Evolutionary conservation across 2,329 filamentous ascomycete genomes (phyloP).

Genomic region (Grosmannia clavigera): DNA sequence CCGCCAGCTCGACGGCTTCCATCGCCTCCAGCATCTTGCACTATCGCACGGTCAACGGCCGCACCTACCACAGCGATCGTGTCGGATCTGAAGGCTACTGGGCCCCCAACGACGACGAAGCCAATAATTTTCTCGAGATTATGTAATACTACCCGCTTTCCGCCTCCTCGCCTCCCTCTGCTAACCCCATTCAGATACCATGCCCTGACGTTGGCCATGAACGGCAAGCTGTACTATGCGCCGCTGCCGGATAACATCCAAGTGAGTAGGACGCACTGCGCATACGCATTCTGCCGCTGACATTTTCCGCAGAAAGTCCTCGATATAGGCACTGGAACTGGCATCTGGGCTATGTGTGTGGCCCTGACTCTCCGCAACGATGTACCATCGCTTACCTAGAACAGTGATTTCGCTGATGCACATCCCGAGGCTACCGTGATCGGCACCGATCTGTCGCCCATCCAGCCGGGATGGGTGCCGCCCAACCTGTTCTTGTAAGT

Average conservation of each 20-base stretch:
- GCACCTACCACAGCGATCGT: slow-evolving; percentile 19
- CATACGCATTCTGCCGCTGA: slow-evolving; percentile 15
- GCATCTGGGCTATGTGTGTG: slow-evolving; percentile 29
- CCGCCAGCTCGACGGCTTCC: slow-evolving; percentile 15
- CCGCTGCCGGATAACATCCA: slow-evolving; percentile 3
- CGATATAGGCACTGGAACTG: slow-evolving; percentile 7
- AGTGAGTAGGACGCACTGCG: background rate
- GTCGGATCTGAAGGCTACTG: too few species aligned
- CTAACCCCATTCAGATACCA: slow-evolving; percentile 14
- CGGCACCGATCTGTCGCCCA: slow-evolving; percentile 31
- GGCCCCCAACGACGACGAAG: background rate
- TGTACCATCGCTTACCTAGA: slow-evolving; percentile 10
- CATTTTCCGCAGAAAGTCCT: background rate
- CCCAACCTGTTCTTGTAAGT: slow-evolving; percentile 7
- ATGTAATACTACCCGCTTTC: background rate
- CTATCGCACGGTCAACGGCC: slow-evolving; percentile 19
- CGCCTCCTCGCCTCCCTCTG: background rate
- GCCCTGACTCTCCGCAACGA: background rate
- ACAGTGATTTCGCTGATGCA: slow-evolving; percentile 10
- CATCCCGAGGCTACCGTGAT: slow-evolving; percentile 29
- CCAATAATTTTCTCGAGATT: background rate
- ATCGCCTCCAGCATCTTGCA: slow-evolving; percentile 18
- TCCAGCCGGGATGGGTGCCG: slow-evolving; percentile 13
- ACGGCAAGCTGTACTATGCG: slow-evolving; percentile 14
- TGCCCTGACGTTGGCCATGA: slow-evolving; percentile 13